phyloP scores from a whole-genome alignment of 176 grass and related monocot genomes.

The Hyparrhenia diplandra region DNA sequence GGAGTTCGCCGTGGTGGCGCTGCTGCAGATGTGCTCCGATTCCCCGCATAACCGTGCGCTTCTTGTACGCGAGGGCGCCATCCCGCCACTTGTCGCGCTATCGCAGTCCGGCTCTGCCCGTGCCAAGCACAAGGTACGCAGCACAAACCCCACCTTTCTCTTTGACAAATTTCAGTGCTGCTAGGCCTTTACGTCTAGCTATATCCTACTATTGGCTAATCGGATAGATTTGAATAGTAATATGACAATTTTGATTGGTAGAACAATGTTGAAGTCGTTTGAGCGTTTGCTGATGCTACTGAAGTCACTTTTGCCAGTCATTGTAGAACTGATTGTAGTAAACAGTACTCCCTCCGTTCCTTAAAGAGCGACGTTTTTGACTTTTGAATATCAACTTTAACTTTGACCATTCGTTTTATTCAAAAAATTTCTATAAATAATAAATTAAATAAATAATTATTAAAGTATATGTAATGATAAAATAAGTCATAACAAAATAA shows the following conservation, averaged over 20 bases:
- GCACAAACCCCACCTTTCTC: background rate
- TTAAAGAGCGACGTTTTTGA: too few relatives aligned
- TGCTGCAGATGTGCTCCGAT: conserved; percentile 86
- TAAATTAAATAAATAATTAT: too few relatives aligned
- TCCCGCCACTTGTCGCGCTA: conserved; percentile 87
- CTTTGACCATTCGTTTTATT: too few relatives aligned
- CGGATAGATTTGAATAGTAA: background rate
- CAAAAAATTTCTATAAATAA: too few relatives aligned
- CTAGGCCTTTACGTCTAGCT: too few relatives aligned
- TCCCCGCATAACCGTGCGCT: conserved; percentile 63
- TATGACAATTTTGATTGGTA: background rate
- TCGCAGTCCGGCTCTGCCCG: conserved; percentile 85
- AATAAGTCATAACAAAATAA: too few relatives aligned
- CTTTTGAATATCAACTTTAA: too few relatives aligned
- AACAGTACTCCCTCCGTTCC: too few relatives aligned
- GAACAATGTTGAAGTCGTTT: background rate
- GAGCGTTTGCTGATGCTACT: conserved; percentile 17
- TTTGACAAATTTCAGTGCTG: background rate
- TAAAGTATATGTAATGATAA: too few relatives aligned
- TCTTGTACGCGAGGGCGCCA: conserved; percentile 93
- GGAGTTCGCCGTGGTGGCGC: conserved; percentile 84
- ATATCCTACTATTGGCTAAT: too few relatives aligned
- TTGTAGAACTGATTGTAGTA: conserved; percentile 14
- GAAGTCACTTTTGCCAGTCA: background rate
- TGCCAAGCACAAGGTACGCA: conserved; percentile 86